A percentile compares a stretch with the other conserved stretches of the same genome.
phyloP scores from a whole-genome alignment of 306 rosid genomes.

The Trifolium subterraneum region DNA sequence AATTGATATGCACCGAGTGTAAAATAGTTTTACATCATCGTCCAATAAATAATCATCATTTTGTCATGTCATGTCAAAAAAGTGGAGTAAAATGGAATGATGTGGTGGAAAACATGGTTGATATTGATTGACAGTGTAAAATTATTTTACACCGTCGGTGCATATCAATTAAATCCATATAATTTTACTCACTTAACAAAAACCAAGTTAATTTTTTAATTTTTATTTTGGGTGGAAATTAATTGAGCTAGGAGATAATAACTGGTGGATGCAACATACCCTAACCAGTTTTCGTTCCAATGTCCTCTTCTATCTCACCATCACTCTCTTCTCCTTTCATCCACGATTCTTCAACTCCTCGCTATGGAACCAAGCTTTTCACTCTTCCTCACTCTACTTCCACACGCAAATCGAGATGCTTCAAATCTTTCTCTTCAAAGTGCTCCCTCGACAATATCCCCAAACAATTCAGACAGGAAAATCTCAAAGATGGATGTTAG shows the following conservation, averaged over 20 bases:
- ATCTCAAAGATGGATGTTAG: constrained; percentile 93
- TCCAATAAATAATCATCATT: no score
- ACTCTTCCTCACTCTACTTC: constrained; percentile 30
- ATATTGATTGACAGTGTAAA: no score
- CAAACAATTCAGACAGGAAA: constrained; percentile 76
- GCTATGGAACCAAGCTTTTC: constrained; percentile 56
- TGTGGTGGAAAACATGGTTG: no score
- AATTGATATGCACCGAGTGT: no score
- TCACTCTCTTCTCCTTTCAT: constrained; percentile 47
- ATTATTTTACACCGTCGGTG: no score
- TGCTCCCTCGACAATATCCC: constrained; percentile 76
- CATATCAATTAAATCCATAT: no score
- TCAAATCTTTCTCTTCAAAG: constrained; percentile 46
- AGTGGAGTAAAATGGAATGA: no score
- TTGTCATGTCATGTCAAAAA: no score
- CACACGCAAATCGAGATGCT: constrained; percentile 44
- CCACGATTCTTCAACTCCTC: constrained; percentile 36
- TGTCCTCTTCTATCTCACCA: constrained; percentile 58
- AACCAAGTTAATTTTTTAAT: no score
- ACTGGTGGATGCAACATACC: neutral
- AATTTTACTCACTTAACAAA: no score
- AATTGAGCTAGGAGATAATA: neutral
- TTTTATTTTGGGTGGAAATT: no score
- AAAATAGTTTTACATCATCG: no score
- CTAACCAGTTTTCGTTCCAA: constrained; percentile 8